Evolutionary conservation across 2,329 filamentous ascomycete genomes (phyloP).

Genomic region (Apiospora saccharicola): DNA sequence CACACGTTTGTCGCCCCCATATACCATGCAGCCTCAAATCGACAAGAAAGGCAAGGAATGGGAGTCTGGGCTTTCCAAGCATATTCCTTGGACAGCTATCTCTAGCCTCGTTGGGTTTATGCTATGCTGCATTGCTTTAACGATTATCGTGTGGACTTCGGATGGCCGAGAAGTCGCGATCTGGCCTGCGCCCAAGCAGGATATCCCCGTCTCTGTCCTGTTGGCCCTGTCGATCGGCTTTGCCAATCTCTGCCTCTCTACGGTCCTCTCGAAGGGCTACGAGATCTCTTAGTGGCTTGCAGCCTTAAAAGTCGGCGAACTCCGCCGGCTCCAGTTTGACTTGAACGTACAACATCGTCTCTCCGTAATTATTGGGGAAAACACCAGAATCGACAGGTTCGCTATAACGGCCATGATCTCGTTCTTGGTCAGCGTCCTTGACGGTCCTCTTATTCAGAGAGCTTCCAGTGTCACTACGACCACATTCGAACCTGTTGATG

Average conservation of each 20-base stretch:
- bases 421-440: background rate
- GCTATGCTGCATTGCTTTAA: background rate
- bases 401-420: background rate
- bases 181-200: background rate
- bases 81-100: background rate
- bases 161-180: background rate
- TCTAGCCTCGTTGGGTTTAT: background rate
- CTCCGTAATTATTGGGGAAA: background rate
- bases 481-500: background rate
- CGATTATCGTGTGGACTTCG: background rate
- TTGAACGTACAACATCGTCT: background rate
- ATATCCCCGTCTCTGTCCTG: background rate
- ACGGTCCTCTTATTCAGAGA: background rate
- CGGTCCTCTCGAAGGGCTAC: slow-evolving; percentile 18
- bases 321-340: slow-evolving; percentile 20
- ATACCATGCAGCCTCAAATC: background rate
- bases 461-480: background rate
- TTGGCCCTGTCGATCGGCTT: background rate
- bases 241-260: slow-evolving; percentile 16
- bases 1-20: too few species aligned
- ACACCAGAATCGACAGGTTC: background rate
- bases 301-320: slow-evolving; percentile 11
- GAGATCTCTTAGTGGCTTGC: slow-evolving; percentile 6
- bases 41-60: background rate
- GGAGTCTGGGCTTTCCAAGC: background rate